A percentile compares a stretch with the other conserved stretches of the same genome.
phyloP scores from a whole-genome alignment of 2,329 filamentous ascomycete species.

The Chrysoporthe austroafricana region DNA sequence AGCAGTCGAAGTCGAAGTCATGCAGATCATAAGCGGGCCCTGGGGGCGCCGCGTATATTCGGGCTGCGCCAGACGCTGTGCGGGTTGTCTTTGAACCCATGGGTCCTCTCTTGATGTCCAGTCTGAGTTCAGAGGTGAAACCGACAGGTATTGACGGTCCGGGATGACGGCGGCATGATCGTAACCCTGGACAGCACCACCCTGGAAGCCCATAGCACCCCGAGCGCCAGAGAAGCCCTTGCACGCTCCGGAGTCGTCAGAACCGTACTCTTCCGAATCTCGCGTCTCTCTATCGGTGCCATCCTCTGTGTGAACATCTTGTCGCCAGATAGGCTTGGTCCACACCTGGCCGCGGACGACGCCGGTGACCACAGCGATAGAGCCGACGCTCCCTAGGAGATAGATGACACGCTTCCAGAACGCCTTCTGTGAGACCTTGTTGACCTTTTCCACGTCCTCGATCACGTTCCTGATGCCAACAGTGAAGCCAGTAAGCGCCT shows the following conservation, averaged over 20 bases:
- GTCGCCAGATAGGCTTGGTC: not conserved
- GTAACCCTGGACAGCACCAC: not conserved
- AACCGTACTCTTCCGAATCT: too few species aligned
- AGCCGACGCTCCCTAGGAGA: not conserved
- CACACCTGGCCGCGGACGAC: not conserved
- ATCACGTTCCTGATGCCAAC: not conserved
- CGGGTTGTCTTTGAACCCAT: not conserved
- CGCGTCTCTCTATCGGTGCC: too few species aligned
- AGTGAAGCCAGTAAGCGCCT: not conserved
- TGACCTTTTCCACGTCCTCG: conserved; percentile 4
- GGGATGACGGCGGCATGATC: not conserved
- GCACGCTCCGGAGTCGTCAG: not conserved
- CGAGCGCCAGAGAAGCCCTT: not conserved
- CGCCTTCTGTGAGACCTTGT: conserved; percentile 1
- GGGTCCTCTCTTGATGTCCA: not conserved
- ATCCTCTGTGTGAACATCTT: not conserved
- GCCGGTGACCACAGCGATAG: not conserved
- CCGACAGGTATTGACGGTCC: not conserved
- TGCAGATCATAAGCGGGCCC: not conserved
- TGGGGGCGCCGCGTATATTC: not conserved
- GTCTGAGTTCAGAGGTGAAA: not conserved
- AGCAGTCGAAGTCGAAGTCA: too few species aligned
- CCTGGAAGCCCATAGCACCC: not conserved
- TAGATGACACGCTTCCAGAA: conserved; percentile 2
- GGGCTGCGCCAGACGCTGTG: not conserved